Conservation (phyloP, 306 rosid genomes). For the Pyrus bretschneideri region DNA sequence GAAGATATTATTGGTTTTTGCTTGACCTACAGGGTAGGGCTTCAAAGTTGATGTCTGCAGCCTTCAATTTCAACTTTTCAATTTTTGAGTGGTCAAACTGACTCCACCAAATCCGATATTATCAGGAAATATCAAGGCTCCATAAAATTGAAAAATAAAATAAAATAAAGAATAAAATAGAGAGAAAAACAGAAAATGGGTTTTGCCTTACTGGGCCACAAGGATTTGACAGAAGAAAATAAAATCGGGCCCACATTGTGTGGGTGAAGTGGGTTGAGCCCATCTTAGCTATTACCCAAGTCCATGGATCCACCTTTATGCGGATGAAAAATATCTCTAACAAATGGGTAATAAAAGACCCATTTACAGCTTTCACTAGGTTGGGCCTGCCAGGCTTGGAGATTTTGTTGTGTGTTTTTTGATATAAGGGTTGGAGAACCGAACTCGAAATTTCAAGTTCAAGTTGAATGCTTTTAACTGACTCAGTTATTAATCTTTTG, state of each 20-base stretch:
- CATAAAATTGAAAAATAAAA: not conserved
- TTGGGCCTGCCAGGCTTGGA: not conserved
- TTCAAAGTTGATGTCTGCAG: constrained; percentile 1
- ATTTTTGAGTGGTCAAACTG: not conserved
- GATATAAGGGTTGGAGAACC: no score
- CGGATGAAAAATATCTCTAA: no score
- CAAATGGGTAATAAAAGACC: no score
- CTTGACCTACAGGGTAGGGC: not conserved
- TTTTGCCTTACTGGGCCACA: not conserved
- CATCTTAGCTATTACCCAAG: not conserved
- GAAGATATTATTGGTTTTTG: not conserved
- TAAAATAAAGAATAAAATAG: not conserved
- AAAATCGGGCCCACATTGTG: no score
- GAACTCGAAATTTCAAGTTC: no score
- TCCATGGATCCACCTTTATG: not conserved
- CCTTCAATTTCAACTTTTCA: not conserved
- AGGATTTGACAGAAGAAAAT: not conserved
- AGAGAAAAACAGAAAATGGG: not conserved
- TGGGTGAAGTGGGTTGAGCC: not conserved
- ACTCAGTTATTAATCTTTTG: no score
- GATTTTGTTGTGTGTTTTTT: no score
- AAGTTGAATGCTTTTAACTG: no score
- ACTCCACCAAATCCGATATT: not conserved
- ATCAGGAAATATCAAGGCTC: not conserved
- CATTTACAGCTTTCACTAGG: not conserved